Evolutionary conservation across 176 grass and related monocot species (phyloP), one percentile per base, ranked within the genome.

Genomic region (Panicum miliaceum): DNA sequence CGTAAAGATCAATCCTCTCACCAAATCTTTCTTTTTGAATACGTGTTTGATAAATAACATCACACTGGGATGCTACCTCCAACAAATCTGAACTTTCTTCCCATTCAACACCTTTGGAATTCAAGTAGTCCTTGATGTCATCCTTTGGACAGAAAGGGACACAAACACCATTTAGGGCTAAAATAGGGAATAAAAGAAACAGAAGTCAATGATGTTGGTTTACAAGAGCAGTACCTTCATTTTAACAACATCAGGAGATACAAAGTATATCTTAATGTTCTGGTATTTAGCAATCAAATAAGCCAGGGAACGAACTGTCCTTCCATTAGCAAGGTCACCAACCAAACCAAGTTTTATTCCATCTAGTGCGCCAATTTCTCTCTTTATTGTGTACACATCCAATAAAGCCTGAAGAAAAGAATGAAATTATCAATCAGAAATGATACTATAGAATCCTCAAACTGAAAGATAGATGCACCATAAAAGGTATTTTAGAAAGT

Each of bases 1-100:
- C 91, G 61, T 98, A 98, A 53, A 89, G 89, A 78, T 98, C 93
- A 13, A 93, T 90, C 76, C 89, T 91, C 87, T 98, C 96, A 70
- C 89, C 89, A 81, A 95, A 98, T 92, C 96, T 92, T 89, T 98
- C 96, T 67, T 92, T 93, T 63, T 93, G 92, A 84, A 98, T 98
- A 19, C 91, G 88, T 52, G 96, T 95, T 89, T 95, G 93, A 83
- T 98, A 98, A 89, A 98, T 85, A 76, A 98, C 91, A 78, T 93
- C 93, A 41, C 91, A 98, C 22, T 71, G 88, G 16, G 92, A 93
- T 73, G 92, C 91, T 62, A 98, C 93, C 64, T 95, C 92, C 85
- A 98, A 84, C 38, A 98, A 85, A 90, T 98, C 82, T 62, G 93
- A 88, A 82, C 87, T 93, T 88, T 98, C 96, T 87, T 98, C 91